These are phyloP conservation scores for Penicillium maclennaniae DNA, from an alignment of 495 filamentous ascomycete genomes.

Conservation along the genomic window DNA sequence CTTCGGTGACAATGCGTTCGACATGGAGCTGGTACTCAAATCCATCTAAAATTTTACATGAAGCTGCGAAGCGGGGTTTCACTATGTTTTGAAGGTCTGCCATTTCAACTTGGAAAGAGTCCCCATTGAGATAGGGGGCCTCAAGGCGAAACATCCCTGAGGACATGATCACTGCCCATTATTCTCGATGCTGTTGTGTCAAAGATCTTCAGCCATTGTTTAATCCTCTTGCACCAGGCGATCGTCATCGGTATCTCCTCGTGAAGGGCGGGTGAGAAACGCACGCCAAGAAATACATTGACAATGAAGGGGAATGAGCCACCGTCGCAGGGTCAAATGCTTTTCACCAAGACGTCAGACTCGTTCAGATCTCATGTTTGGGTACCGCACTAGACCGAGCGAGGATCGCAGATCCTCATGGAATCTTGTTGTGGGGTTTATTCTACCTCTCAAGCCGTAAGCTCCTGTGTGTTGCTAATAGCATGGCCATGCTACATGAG, in stretches of 20 bases:
- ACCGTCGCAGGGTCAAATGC: slow-evolving; percentile 48
- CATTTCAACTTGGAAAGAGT: slow-evolving; percentile 23
- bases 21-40: slow-evolving; percentile 31
- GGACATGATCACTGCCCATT: slow-evolving; percentile 55
- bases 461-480: slow-evolving; percentile 56
- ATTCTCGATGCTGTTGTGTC: too few species aligned
- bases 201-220: too few species aligned
- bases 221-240: slow-evolving; percentile 61
- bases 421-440: slow-evolving; percentile 38
- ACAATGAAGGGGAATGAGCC: slow-evolving; percentile 73
- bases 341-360: slow-evolving; percentile 54
- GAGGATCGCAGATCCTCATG: slow-evolving; percentile 57
- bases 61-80: slow-evolving; percentile 12
- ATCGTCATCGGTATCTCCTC: slow-evolving; percentile 41
- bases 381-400: slow-evolving; percentile 77
- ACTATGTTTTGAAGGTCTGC: slow-evolving; percentile 23
- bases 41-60: slow-evolving; percentile 26
- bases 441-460: slow-evolving; percentile 52
- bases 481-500: slow-evolving; percentile 65
- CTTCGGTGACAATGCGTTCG: slow-evolving; percentile 40
- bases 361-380: too few species aligned
- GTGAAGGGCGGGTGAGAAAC: slow-evolving; percentile 70
- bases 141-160: slow-evolving; percentile 59
- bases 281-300: slow-evolving; percentile 87
- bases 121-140: slow-evolving; percentile 28